Evolutionary conservation across 257 asterid genomes (phyloP).

Genomic region (Jacaranda mimosifolia): DNA sequence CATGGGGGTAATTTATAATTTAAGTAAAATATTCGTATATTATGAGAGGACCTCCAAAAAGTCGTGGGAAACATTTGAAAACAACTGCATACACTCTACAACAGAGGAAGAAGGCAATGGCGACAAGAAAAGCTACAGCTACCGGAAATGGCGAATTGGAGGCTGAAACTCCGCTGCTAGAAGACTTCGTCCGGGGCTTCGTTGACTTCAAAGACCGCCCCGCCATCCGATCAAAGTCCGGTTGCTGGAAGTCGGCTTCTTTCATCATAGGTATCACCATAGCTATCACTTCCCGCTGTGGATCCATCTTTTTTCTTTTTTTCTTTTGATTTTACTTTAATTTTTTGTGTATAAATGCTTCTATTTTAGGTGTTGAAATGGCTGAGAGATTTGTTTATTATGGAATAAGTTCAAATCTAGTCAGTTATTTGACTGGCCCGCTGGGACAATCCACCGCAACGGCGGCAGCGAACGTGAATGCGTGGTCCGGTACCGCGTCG

Average conservation of each 20-base stretch:
- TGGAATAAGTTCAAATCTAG: conserved; percentile 45
- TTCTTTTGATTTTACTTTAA: too few relatives aligned
- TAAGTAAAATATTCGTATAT: too few relatives aligned
- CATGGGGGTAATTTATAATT: too few relatives aligned
- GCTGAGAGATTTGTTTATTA: conserved; percentile 42
- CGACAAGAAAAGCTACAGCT: neutral
- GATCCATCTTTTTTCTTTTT: too few relatives aligned
- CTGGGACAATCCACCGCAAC: conserved; percentile 45
- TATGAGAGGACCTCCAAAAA: too few relatives aligned
- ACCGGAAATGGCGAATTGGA: conserved; percentile 15
- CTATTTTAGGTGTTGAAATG: conserved; percentile 34
- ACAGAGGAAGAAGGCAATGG: neutral
- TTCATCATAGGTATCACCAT: conserved; percentile 45
- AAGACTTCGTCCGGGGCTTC: conserved; percentile 30
- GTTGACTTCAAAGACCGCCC: conserved; percentile 42
- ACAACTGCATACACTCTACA: neutral
- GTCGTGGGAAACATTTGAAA: too few relatives aligned
- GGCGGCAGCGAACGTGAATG: conserved; percentile 42
- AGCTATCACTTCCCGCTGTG: neutral
- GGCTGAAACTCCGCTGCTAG: neutral
- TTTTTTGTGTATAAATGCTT: too few relatives aligned
- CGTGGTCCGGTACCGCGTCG: conserved; percentile 41
- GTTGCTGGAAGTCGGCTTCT: conserved; percentile 53
- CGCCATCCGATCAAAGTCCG: conserved; percentile 36
- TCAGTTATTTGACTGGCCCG: conserved; percentile 45